phyloP scores from a whole-genome alignment of 345 rosid genomes.

The Leavenworthia alabamica region DNA sequence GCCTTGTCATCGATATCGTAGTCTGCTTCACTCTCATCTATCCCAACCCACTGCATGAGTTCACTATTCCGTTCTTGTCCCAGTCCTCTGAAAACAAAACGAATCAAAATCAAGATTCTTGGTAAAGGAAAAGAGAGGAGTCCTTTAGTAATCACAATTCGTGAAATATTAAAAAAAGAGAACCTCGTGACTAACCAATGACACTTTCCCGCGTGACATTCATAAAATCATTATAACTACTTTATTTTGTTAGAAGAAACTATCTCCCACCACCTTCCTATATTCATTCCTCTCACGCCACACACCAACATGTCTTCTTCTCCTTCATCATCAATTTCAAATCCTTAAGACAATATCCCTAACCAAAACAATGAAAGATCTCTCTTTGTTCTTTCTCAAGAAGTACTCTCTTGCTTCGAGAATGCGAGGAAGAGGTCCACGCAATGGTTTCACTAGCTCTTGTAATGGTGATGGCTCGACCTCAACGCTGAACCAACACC shows the following conservation, averaged over 20 bases:
- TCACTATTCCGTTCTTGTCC: too few relatives aligned
- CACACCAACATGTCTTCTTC: constrained; percentile 8
- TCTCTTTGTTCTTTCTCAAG: constrained; percentile 61
- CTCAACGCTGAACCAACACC: constrained; percentile 53
- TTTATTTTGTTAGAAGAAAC: constrained; percentile 1
- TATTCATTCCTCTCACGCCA: constrained; percentile 28
- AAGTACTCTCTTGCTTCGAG: constrained; percentile 47
- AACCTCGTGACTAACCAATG: constrained; percentile 31
- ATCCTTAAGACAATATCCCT: neutral
- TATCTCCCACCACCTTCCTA: constrained; percentile 18
- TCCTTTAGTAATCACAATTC: neutral
- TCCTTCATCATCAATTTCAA: constrained; percentile 3
- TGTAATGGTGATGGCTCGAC: constrained; percentile 65
- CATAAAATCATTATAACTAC: constrained; percentile 15
- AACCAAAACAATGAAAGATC: constrained; percentile 51
- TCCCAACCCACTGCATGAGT: too few relatives aligned
- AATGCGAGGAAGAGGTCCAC: constrained; percentile 55
- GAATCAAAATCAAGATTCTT: too few relatives aligned
- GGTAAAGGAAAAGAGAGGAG: neutral
- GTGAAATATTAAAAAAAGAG: constrained; percentile 15
- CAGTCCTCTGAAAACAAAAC: too few relatives aligned
- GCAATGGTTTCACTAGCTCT: constrained; percentile 34
- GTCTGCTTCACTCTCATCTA: too few relatives aligned
- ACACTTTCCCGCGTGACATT: constrained; percentile 26
- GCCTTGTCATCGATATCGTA: too few relatives aligned